Percentiles rank a stretch among this genome's conserved stretches.
Conservation (phyloP, 345 rosid genomes). For the Citrus glauca region DNA sequence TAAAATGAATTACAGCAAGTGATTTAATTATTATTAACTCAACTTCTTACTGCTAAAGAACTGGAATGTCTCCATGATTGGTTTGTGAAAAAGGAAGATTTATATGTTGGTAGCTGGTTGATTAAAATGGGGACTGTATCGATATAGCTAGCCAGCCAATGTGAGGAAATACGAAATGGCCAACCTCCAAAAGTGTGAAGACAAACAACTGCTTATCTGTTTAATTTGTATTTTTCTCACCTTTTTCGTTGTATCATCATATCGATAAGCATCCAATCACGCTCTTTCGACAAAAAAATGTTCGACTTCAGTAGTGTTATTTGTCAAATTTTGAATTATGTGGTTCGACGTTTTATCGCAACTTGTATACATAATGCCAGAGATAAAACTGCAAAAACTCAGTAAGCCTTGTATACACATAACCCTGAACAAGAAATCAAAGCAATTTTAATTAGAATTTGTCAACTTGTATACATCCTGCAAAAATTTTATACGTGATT, state of each 20-base stretch:
- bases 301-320: neutral
- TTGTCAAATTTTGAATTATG: conserved; percentile 18
- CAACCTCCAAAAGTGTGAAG: conserved; percentile 6
- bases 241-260: conserved; percentile 19
- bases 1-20: neutral
- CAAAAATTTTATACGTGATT: no score
- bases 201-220: conserved; percentile 32
- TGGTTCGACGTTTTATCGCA: conserved; percentile 10
- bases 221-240: conserved; percentile 28
- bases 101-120: neutral
- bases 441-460: neutral
- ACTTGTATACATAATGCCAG: neutral
- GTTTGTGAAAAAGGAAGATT: neutral
- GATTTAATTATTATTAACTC: neutral
- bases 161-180: neutral
- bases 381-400: neutral
- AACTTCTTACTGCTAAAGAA: neutral
- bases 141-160: neutral
- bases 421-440: neutral
- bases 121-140: neutral
- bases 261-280: conserved; percentile 21
- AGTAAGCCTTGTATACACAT: neutral
- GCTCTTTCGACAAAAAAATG: conserved; percentile 16
- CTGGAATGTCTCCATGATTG: neutral
- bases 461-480: neutral